Evolutionary conservation across 176 grass and related monocot genomes (phyloP), one percentile per base, ranked within the genome.

Genomic region (Hsuehochloa calcarea): DNA sequence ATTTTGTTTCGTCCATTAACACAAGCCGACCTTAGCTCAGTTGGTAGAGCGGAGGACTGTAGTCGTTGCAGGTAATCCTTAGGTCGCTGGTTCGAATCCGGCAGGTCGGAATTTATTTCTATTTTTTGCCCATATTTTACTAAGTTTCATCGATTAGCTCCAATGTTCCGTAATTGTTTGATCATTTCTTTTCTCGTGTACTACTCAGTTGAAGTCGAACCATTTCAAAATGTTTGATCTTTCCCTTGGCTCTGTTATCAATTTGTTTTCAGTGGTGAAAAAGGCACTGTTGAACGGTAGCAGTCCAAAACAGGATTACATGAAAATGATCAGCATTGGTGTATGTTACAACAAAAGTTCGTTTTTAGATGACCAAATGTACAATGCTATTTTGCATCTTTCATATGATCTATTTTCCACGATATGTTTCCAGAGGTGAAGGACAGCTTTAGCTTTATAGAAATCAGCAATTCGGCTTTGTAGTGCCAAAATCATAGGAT

Each of bases 51-150:
- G 91, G 89, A 95, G 91, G 90, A 94, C 93, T 95, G 89, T 94
- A 98, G 91, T 92, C 0, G 6, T n/a, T 7, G 83, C 84, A 91
- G 80, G 2, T 3, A 25, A 93, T 93, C 94, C 94, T 93, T 93
- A 97, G 94, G 91, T 93, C 94, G 91, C 91, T 97, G 89, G 89
- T 92, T 93, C 89, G 94, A 97, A 93, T 97, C 94, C 85, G 94
- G 91, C 91, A 97, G 89, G 91, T 93, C 91, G 91, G 91, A 91
- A 6, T 6, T 17, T 29, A 68, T 70, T 61, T n/a, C 3, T 45
- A 12, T 49, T 20, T 20, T 55, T 55, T n/a, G n/a, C n/a, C 8
- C 16, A 20, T 22, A 6, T 22, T 55, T 55, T 3, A 2, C 2
- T 9, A 55, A 22, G 19, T 55, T 22, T 55, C 19, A 55, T 55